phyloP scores from a whole-genome alignment of 257 asterid species.

The Forsythia suspensa region DNA sequence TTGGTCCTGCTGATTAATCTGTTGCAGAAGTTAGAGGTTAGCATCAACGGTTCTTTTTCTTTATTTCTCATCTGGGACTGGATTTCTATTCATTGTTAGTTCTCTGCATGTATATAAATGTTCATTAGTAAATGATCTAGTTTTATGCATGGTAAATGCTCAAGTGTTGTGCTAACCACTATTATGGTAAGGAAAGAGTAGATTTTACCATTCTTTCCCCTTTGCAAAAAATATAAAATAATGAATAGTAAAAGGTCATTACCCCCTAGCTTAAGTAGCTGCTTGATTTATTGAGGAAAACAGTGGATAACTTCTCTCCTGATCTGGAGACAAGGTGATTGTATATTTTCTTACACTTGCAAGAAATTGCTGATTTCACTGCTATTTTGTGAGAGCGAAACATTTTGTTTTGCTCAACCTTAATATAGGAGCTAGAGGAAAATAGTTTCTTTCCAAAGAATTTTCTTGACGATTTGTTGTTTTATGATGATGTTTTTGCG shows the following conservation, averaged over 20 bases:
- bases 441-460: background rate
- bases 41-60: conserved; percentile 3
- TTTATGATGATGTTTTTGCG: background rate
- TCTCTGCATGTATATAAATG: background rate
- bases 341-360: background rate
- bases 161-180: background rate
- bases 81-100: background rate
- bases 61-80: background rate
- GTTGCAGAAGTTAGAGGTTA: conserved; percentile 81
- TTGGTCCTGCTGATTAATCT: conserved; percentile 75
- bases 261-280: background rate
- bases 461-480: background rate
- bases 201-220: background rate
- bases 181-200: background rate
- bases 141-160: background rate
- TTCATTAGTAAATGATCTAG: background rate
- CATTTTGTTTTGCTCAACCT: background rate
- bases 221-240: background rate
- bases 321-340: background rate
- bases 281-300: background rate
- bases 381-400: background rate
- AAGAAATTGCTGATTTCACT: background rate
- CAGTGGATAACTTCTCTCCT: background rate
- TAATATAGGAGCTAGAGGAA: background rate
- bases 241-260: background rate